Conservation (phyloP, 495 filamentous ascomycete genomes). For the Polyplosphaeria fusca region DNA sequence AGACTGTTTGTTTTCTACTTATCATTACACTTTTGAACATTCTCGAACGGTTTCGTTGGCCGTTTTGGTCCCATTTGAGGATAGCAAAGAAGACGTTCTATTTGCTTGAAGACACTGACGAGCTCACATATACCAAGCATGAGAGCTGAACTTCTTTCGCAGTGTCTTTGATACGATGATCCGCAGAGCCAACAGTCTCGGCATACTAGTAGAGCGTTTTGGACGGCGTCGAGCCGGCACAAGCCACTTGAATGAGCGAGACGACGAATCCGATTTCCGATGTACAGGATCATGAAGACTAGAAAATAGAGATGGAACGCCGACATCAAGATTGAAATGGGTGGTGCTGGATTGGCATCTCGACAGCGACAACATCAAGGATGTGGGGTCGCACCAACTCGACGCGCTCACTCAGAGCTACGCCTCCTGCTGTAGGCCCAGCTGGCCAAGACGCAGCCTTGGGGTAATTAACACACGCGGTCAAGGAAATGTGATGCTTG, state of each 20-base stretch:
- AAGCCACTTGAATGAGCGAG: conserved; percentile 31
- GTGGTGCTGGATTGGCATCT: background rate
- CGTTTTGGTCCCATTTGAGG: conserved; percentile 28
- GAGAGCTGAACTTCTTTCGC: conserved; percentile 33
- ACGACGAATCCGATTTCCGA: conserved; percentile 33
- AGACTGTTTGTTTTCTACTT: too few species aligned
- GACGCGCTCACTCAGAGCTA: too few species aligned
- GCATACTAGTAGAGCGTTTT: conserved; percentile 34
- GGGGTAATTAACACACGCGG: background rate
- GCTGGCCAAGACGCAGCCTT: background rate
- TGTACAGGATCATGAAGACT: background rate
- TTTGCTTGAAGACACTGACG: conserved; percentile 21
- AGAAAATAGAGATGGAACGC: background rate
- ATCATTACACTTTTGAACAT: too few species aligned
- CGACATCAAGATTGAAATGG: background rate
- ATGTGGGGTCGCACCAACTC: too few species aligned
- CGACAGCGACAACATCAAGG: background rate
- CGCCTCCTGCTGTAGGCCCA: background rate
- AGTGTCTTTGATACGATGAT: conserved; percentile 32
- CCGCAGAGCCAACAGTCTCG: conserved; percentile 28
- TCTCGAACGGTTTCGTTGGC: conserved; percentile 32
- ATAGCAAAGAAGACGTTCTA: conserved; percentile 17
- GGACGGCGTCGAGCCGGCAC: conserved; percentile 30
- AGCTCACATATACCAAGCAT: conserved; percentile 33
- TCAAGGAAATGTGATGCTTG: background rate